Percentiles rank a stretch among this genome's conserved stretches.
Evolutionary conservation across 83 land plant species (phyloP).

Genomic region (Larix sibirica): DNA sequence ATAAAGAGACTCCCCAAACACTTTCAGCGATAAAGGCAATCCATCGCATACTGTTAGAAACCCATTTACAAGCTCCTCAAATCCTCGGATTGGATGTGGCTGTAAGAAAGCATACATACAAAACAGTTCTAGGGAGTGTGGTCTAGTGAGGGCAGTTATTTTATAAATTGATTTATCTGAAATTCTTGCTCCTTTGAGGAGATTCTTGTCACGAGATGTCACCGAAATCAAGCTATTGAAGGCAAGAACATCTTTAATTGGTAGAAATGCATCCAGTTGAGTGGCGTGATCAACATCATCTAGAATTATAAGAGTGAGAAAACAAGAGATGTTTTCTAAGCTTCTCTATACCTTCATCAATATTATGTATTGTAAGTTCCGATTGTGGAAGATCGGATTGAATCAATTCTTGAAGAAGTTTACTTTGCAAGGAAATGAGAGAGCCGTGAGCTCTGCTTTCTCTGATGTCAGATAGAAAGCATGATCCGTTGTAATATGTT

Average conservation of each 20-base stretch:
- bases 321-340: neutral
- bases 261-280: neutral
- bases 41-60: neutral
- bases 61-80: neutral
- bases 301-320: neutral
- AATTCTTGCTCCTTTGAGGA: neutral
- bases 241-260: neutral
- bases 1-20: too few species aligned
- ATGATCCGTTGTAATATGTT: neutral
- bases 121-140: neutral
- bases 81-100: neutral
- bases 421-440: neutral
- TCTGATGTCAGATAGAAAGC: neutral
- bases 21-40: too few species aligned
- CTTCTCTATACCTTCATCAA: neutral
- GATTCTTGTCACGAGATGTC: neutral
- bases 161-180: neutral
- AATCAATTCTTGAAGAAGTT: neutral
- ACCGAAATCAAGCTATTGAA: neutral
- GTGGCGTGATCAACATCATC: neutral
- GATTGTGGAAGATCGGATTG: too few species aligned
- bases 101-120: neutral
- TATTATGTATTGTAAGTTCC: neutral
- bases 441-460: neutral
- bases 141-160: neutral